Evolutionary conservation across 2,329 filamentous ascomycete species (phyloP).

Genomic region (Colletotrichum sp.): DNA sequence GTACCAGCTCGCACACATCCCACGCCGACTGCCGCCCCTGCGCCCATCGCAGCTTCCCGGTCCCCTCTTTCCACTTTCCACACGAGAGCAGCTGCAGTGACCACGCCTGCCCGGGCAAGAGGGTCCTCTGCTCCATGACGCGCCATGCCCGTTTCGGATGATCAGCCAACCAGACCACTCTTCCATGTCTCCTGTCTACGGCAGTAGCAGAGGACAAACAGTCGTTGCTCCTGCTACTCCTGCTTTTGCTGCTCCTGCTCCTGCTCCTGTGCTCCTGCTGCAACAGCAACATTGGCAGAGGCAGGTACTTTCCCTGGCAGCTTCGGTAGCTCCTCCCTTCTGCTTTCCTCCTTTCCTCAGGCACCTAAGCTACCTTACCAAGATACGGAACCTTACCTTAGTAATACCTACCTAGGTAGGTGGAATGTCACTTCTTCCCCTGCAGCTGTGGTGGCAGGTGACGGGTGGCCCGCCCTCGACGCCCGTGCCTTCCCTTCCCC

Average conservation of each 20-base stretch:
- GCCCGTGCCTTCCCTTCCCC: not conserved
- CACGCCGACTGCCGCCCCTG: not conserved
- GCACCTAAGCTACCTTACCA: not conserved
- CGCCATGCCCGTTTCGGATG: slow-evolving; percentile 13
- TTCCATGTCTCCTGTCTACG: not conserved
- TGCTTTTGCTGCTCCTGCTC: not conserved
- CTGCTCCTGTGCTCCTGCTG: not conserved
- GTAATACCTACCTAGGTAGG: not conserved
- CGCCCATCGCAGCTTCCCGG: not conserved
- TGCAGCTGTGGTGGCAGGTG: not conserved
- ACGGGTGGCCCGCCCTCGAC: not conserved
- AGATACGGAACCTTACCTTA: not conserved
- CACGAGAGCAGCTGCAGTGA: not conserved
- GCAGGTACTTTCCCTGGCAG: not conserved
- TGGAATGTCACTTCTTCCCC: not conserved
- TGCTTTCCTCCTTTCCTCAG: not conserved
- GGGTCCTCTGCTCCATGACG: not conserved
- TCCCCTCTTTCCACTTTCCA: not conserved
- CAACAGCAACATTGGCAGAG: not conserved
- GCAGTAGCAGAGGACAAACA: not conserved
- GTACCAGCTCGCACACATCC: not conserved
- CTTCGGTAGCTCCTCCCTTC: not conserved
- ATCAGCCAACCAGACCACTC: not conserved
- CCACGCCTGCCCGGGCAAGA: not conserved
- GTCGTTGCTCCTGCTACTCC: not conserved